Evolutionary conservation across 1,284 basidiomycete genomes (phyloP).

Genomic region (Puccinia polysora): DNA sequence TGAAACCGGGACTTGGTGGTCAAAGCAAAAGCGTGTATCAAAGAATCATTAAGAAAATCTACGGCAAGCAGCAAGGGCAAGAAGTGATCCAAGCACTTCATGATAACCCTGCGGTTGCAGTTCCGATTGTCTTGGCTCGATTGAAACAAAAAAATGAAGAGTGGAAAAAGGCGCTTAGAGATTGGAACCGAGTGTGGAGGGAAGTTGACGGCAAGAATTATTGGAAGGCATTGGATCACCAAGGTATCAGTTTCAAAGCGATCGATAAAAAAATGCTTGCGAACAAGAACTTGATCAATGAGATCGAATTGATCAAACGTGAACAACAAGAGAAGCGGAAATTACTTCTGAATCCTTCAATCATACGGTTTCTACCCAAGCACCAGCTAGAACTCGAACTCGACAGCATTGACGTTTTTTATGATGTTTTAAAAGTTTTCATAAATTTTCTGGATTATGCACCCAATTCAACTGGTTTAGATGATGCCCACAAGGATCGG

Average conservation of each 20-base stretch:
- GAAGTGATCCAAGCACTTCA: conserved; percentile 89
- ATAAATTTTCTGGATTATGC: conserved; percentile 53
- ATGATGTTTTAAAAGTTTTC: conserved; percentile 37
- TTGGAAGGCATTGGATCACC: conserved; percentile 93
- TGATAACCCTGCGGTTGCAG: conserved; percentile 81
- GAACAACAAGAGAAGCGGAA: conserved; percentile 66
- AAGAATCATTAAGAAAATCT: conserved; percentile 89
- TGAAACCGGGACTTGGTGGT: conserved; percentile 84
- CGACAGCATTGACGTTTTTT: conserved; percentile 26
- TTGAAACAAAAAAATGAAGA: conserved; percentile 95
- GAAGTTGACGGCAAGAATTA: conserved; percentile 96
- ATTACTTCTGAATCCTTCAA: conserved; percentile 34
- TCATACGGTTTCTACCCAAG: conserved; percentile 35
- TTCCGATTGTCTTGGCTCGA: conserved; percentile 84
- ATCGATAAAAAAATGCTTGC: conserved; percentile 96
- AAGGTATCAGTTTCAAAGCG: conserved; percentile 87
- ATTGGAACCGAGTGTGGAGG: conserved; percentile 96
- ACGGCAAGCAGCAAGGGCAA: conserved; percentile 73
- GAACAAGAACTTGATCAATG: conserved; percentile 77
- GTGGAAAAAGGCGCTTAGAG: conserved; percentile 88
- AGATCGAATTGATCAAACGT: conserved; percentile 74
- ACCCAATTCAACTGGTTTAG: conserved; percentile 52
- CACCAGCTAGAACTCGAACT: conserved; percentile 34
- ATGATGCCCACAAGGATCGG: conserved; percentile 37
- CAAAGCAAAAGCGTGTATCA: conserved; percentile 84